Evolutionary conservation across 2,329 filamentous ascomycete genomes (phyloP), one percentile per base, ranked within the genome.

Genomic region (Didymella sp.): DNA sequence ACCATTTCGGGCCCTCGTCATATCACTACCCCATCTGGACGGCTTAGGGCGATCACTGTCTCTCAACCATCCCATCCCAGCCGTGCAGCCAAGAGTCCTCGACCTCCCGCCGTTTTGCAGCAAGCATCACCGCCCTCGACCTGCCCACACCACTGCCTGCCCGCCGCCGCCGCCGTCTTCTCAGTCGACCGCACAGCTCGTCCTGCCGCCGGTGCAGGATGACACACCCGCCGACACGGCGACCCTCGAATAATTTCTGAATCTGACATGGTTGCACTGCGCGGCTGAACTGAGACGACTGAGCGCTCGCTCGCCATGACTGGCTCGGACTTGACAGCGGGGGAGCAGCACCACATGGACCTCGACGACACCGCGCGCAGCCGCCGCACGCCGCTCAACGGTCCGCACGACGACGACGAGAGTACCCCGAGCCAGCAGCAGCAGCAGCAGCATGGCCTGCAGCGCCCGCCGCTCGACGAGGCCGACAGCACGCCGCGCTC

Each of bases 401-500:
- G 58, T 19, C 37, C 9, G 17, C n/a, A 21, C 48, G n/a, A 30
- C 44, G 13, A 52, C 17, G 48, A 43, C 37, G 27, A 42, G 21
- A 25, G 55, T n/a, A 61, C 59, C 19, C 56, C 59, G 42, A 42
- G 58, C 50, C 57, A 56, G 35, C 37, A 50, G 27, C 25, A 22
- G 24, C 41, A 22, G 21, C 53, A 41, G 21, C 44, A 38, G 22
- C 47, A 54, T 28, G 33, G 13, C 17, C 53, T 37, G 31, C 52
- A 43, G 22, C 43, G 51, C 41, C 47, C 44, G 22, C 42, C 57
- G 44, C 59, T 59, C 51, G 69, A 69, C 33, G 70, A 76, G 52
- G 61, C 67, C 31, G 76, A 77, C 67, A 70, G 65, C 60, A 79
- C 77, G 13, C 75, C 76, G 44, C 74, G 76, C 54, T 77, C 76